Base-by-base conservation (phyloP, 1,284 basidiomycete species). In the Flammula alnicola region DNA sequence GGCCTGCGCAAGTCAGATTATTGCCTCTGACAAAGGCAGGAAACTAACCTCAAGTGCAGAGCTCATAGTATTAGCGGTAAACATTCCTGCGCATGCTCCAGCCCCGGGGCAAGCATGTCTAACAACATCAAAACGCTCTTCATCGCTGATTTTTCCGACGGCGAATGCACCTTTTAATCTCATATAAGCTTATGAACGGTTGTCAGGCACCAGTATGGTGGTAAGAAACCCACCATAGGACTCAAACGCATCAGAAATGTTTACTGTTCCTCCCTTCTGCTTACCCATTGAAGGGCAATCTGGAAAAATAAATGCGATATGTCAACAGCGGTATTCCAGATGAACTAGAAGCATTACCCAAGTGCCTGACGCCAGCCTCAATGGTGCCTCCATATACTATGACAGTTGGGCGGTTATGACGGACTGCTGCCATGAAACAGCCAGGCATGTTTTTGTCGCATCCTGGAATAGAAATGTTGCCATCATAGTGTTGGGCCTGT, bases 391-490 rank as follows among this genome's bases (percentile, higher is more conserved):
- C 91, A 67, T 93, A 94, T 4, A 94, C 79, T 51, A 93, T 84
- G 60, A 95, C 82, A 1, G 91, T 92, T 1, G 91, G 91, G 3
- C 92, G 79, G 63, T 94, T 94, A 71, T 91, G 88, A 44, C 91
- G 83, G 22, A 74, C 86, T 2, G 89, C 89, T 7, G 93, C 93
- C 63, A 95, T 93, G 52, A 95, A 75, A 57, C 87, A 89, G 17
- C 91, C 93, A 11, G 93, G 93, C 91, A 94, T 95, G 66, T 95
- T 95, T 74, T 95, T 96, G 73, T 96, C 93, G 59, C 92, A 95
- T 56, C 87, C 88, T 22, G 86, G 90, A 52, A 90, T 77, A 3
- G 87, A 81, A 52, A 94, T 91, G 61, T 91, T 91, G n/a, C 80
- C 91, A 56, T 94, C 91, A 61, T 94, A 90, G 66, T 91, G 84